Evolutionary conservation across 352 stramenopile species (phyloP), one percentile per base, ranked within the genome.

Genomic region (Lagenidium sp.): DNA sequence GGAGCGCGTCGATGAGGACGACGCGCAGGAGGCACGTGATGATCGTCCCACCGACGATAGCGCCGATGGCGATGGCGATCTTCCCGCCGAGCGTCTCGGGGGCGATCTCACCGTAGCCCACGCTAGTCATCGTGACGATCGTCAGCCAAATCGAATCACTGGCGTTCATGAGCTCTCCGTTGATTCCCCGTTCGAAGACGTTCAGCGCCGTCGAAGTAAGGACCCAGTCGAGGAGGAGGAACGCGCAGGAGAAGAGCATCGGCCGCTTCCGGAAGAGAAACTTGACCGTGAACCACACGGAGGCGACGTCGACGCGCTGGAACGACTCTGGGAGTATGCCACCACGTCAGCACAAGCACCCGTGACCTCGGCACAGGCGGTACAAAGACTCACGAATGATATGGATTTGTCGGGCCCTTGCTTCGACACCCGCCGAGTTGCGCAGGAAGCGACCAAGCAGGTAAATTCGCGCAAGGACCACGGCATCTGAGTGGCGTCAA

Each of bases 101-200:
- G 25, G 64, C 65, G 26, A 67, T 54, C 50, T 82, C 70, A 20
- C 70, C 70, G 39, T 82, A 82, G 16, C 70, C 70, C 26, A 82
- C 66, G 30, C 66, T 69, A 13, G 70, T 78, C 45, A 80, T 78
- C 6, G 70, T 83, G 36, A 80, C 70, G 24, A 83, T 80, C n/a
- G 70, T 76, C 30, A 83, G 56, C 70, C 70, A 83, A 5, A 78
- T 51, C 6, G 70, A 59, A 36, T 83, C 70, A 21, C 63, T 65
- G 12, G 51, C 40, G 25, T 53, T 83, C 22, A 61, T 59, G 16
- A 80, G 44, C 2, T 53, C 54, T 18, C 59, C 55, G 40, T 80
- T 83, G 39, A 53, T 65, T 4, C 55, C 64, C 21, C 70, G 59
- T 22, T 83, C 70, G 30, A 83, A 60, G 29, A 81, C 71, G 41